These are phyloP conservation scores for Colletotrichum lentis DNA, from an alignment of 2,329 filamentous ascomycete genomes.

Conservation along the genomic window DNA sequence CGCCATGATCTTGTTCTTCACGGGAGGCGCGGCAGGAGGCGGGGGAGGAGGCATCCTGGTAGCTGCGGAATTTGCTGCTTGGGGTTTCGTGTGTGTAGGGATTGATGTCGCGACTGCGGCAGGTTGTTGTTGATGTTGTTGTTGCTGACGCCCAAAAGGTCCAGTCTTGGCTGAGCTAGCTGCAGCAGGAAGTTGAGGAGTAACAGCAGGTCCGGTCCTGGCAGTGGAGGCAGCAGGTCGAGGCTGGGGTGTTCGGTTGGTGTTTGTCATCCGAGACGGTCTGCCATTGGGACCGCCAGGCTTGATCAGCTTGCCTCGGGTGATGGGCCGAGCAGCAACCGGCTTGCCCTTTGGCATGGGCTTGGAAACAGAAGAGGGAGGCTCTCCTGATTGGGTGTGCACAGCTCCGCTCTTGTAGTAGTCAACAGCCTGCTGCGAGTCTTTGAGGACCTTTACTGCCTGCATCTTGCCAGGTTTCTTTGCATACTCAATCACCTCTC, in stretches of 20 bases:
- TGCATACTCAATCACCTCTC: constrained; percentile 89
- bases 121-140: constrained; percentile 27
- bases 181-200: constrained; percentile 48
- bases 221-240: constrained; percentile 49
- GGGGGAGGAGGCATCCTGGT: constrained; percentile 62
- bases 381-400: constrained; percentile 85
- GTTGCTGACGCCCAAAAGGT: constrained; percentile 36
- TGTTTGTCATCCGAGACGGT: constrained; percentile 72
- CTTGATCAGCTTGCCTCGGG: constrained; percentile 88
- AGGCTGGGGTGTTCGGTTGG: constrained; percentile 55
- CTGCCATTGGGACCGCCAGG: constrained; percentile 86
- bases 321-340: constrained; percentile 88
- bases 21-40: constrained; percentile 70
- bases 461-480: constrained; percentile 97
- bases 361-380: constrained; percentile 80
- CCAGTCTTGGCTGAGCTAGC: constrained; percentile 42
- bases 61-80: constrained; percentile 40
- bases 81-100: constrained; percentile 34
- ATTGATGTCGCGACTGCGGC: constrained; percentile 38
- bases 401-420: constrained; percentile 93
- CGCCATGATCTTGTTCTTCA: constrained; percentile 76
- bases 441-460: constrained; percentile 87
- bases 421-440: constrained; percentile 79
- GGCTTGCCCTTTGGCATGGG: constrained; percentile 89
- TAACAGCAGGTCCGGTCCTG: constrained; percentile 27